Conservation (phyloP, 306 rosid genomes). For the Medicago arabica region DNA sequence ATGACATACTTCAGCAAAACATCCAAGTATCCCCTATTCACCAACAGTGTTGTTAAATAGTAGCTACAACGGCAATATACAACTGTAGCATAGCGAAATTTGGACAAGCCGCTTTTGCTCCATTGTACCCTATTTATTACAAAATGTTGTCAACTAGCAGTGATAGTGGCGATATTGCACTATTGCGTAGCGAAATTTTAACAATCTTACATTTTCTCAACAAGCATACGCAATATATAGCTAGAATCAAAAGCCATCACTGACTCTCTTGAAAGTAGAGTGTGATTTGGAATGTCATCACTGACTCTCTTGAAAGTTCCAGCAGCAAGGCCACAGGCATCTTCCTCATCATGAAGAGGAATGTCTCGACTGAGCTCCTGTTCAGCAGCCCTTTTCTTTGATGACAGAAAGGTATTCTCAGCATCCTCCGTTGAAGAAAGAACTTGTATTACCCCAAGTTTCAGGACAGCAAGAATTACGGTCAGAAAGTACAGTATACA, state of each 20-base stretch:
- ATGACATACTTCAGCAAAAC: conserved; percentile 39
- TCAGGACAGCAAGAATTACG: conserved; percentile 49
- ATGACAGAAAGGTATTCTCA: conserved; percentile 63
- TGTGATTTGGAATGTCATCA: conserved; percentile 53
- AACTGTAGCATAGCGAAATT: background rate
- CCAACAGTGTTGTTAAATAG: too few relatives aligned
- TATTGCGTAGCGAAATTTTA: too few relatives aligned
- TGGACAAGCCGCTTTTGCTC: too few relatives aligned
- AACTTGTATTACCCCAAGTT: background rate
- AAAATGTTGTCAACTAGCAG: too few relatives aligned
- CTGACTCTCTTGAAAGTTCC: conserved; percentile 90
- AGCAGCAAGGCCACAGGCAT: conserved; percentile 58
- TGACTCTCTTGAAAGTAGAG: background rate
- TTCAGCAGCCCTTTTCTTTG: conserved; percentile 92
- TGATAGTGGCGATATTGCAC: too few relatives aligned
- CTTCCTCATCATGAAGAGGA: conserved; percentile 80
- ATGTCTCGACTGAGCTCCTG: conserved; percentile 80
- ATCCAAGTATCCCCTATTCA: background rate
- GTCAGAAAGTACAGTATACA: conserved; percentile 29
- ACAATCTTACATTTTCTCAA: too few relatives aligned
- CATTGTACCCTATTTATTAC: too few relatives aligned
- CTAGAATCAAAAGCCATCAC: too few relatives aligned
- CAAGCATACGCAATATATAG: too few relatives aligned
- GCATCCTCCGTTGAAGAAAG: conserved; percentile 72
- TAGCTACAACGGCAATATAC: too few relatives aligned